These are phyloP conservation scores for Chlorella sp. DNA, from an alignment of 139 green algal species.

Conservation along the genomic window DNA sequence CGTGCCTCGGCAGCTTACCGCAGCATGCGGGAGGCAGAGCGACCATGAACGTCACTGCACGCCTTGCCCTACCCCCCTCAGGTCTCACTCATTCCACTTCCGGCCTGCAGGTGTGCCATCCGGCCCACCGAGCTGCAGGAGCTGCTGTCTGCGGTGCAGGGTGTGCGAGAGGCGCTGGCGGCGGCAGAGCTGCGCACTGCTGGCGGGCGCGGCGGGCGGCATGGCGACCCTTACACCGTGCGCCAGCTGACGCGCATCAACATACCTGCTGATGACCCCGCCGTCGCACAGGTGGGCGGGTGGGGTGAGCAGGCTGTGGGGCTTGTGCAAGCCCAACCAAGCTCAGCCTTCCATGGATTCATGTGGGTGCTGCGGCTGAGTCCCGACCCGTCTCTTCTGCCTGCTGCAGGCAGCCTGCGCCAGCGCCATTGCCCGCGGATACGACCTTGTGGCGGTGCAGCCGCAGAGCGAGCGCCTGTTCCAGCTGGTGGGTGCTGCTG, in stretches of 20 bases:
- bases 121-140: slow-evolving; percentile 12
- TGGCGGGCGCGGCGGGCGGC: background rate
- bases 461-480: slow-evolving; percentile 53
- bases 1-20: no score
- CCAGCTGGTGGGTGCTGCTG: slow-evolving; percentile 27
- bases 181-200: background rate
- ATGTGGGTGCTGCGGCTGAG: background rate
- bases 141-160: slow-evolving; percentile 12
- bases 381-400: background rate
- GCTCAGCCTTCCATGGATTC: background rate
- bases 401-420: slow-evolving; percentile 23
- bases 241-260: slow-evolving; percentile 60
- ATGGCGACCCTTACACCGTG: slow-evolving; percentile 22
- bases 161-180: slow-evolving; percentile 28
- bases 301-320: background rate
- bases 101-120: slow-evolving; percentile 39
- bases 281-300: slow-evolving; percentile 10
- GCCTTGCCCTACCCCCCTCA: no score
- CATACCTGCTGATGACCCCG: slow-evolving; percentile 43
- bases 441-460: slow-evolving; percentile 71
- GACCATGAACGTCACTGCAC: background rate
- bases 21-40: background rate
- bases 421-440: slow-evolving; percentile 40
- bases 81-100: no score
- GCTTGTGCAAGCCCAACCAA: background rate